These are phyloP conservation scores for Fusarium protoensiforme DNA, from an alignment of 2,329 filamentous ascomycete genomes.

Conservation along the genomic window DNA sequence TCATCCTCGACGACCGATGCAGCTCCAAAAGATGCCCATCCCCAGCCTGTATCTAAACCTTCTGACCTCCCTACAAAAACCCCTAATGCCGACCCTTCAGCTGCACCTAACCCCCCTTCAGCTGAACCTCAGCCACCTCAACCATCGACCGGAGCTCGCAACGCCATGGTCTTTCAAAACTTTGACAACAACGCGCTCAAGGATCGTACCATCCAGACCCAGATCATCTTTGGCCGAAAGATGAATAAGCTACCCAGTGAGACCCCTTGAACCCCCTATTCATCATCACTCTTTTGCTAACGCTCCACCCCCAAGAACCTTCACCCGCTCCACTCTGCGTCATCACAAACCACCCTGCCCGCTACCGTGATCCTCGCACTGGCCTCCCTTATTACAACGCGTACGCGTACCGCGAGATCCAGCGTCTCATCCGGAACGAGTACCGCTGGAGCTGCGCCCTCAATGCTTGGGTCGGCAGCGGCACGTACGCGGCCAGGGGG, in stretches of 20 bases:
- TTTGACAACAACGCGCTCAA: slow-evolving; percentile 67
- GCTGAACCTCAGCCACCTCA: slow-evolving; percentile 38
- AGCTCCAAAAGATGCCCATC: not conserved
- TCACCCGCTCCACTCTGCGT: slow-evolving; percentile 72
- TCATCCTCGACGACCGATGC: slow-evolving; percentile 1
- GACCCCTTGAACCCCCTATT: slow-evolving; percentile 35
- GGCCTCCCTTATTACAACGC: slow-evolving; percentile 84
- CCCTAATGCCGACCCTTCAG: slow-evolving; percentile 15
- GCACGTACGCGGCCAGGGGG: slow-evolving; percentile 73
- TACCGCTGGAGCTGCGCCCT: slow-evolving; percentile 86
- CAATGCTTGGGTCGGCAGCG: slow-evolving; percentile 84
- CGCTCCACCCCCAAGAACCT: slow-evolving; percentile 54
- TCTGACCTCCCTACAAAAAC: slow-evolving; percentile 8
- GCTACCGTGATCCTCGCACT: slow-evolving; percentile 86
- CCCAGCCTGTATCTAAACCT: slow-evolving; percentile 22
- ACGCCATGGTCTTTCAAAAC: slow-evolving; percentile 69
- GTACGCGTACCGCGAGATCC: slow-evolving; percentile 84
- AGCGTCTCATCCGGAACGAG: slow-evolving; percentile 76
- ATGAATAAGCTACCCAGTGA: slow-evolving; percentile 68
- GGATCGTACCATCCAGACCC: slow-evolving; percentile 67
- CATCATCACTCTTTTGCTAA: slow-evolving; percentile 7
- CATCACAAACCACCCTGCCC: slow-evolving; percentile 84
- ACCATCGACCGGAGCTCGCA: slow-evolving; percentile 60
- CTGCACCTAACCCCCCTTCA: slow-evolving; percentile 1
- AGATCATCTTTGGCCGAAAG: slow-evolving; percentile 68